Conservation (phyloP, 2,329 filamentous ascomycete species). For the Arthrobotrys entomopaga region DNA sequence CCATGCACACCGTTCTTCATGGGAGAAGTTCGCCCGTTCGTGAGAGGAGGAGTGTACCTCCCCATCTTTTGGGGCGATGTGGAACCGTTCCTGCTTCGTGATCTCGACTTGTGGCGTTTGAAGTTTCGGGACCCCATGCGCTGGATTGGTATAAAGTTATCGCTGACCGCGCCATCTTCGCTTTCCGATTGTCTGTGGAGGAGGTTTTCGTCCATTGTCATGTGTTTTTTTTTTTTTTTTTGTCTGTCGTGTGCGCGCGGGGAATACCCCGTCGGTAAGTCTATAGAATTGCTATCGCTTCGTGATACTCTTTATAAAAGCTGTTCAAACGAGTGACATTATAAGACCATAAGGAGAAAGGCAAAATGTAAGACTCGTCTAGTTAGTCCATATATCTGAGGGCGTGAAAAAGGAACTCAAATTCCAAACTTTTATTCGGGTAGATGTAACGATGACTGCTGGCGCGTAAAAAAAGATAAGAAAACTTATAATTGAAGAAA, state of each 20-base stretch:
- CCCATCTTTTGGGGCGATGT: constrained; percentile 52
- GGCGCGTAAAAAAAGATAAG: constrained; percentile 3
- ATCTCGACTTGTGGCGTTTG: constrained; percentile 52
- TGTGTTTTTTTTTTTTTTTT: not conserved
- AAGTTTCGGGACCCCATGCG: constrained; percentile 51
- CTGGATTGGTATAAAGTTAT: constrained; percentile 52
- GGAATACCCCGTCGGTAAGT: constrained; percentile 13
- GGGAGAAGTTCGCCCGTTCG: constrained; percentile 50
- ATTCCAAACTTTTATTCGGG: constrained; percentile 18
- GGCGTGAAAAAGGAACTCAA: not conserved
- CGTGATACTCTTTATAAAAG: constrained; percentile 37
- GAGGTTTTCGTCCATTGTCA: constrained; percentile 42
- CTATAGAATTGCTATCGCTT: constrained; percentile 34
- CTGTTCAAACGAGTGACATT: constrained; percentile 52
- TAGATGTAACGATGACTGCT: constrained; percentile 13
- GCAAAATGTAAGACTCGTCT: constrained; percentile 18
- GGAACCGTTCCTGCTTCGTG: constrained; percentile 48
- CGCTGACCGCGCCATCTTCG: constrained; percentile 49
- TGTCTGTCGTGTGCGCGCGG: not conserved
- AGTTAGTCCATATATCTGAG: constrained; percentile 36
- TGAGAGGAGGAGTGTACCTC: constrained; percentile 53
- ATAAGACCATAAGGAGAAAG: constrained; percentile 49
- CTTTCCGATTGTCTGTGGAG: constrained; percentile 49
- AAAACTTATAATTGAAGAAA: constrained; percentile 1
- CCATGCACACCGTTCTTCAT: constrained; percentile 44